A percentile compares a stretch with the other conserved stretches of the same genome.
Evolutionary conservation across 495 filamentous ascomycete genomes (phyloP).

Genomic region (Neurospora sp.): DNA sequence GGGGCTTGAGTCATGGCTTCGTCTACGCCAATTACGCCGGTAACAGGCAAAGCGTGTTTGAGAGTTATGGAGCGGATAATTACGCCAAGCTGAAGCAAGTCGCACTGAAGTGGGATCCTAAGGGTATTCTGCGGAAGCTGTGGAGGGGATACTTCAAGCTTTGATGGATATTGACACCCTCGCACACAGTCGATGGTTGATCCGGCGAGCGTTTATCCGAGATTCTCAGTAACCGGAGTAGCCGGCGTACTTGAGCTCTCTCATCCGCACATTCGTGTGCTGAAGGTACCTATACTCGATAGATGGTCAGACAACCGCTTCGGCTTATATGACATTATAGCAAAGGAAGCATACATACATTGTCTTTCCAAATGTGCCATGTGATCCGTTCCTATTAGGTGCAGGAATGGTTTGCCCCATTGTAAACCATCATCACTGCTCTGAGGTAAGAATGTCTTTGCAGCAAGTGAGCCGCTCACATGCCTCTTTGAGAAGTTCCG

Average conservation of each 20-base stretch:
- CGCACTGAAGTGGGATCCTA: slow-evolving; percentile 35
- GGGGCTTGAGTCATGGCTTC: slow-evolving; percentile 38
- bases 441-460: slow-evolving; percentile 28
- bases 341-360: neutral
- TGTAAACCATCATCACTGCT: neutral
- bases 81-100: slow-evolving; percentile 19
- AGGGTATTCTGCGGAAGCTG: slow-evolving; percentile 29
- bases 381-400: neutral
- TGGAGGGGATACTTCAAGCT: slow-evolving; percentile 33
- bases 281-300: neutral
- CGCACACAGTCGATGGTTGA: neutral
- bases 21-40: slow-evolving; percentile 47
- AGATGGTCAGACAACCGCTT: neutral
- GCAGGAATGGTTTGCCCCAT: neutral
- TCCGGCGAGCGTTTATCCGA: neutral
- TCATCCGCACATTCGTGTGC: neutral
- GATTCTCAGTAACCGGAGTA: neutral
- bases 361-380: neutral
- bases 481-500: slow-evolving; percentile 35
- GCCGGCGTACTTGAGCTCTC: neutral
- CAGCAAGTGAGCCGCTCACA: slow-evolving; percentile 28
- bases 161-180: neutral
- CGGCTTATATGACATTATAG: neutral
- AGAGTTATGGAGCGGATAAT: slow-evolving; percentile 32
- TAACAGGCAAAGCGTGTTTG: slow-evolving; percentile 30